Percentiles rank a stretch among this genome's conserved stretches.
Evolutionary conservation across 2,329 filamentous ascomycete genomes (phyloP).

Genomic region (Fonsecaea pedrosoi): DNA sequence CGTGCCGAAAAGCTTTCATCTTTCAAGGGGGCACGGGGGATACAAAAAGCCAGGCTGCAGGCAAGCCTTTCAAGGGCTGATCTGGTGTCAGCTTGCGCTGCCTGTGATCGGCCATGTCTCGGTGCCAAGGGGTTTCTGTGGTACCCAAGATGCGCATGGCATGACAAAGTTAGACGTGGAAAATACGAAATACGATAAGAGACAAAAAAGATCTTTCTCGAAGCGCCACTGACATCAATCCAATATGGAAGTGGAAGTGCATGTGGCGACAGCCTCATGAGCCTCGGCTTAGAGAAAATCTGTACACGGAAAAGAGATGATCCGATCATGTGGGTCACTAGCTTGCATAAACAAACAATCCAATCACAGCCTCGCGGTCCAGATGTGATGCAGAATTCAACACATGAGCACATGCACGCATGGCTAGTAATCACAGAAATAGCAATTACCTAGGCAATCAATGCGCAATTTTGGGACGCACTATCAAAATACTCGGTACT

Average conservation of each 20-base stretch:
- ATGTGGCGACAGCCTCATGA: slow-evolving; percentile 20
- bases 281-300: slow-evolving; percentile 24
- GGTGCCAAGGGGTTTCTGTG: background rate
- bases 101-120: background rate
- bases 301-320: background rate
- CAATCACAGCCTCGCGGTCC: slow-evolving; percentile 7
- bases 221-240: background rate
- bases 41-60: background rate
- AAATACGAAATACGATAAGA: background rate
- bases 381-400: background rate
- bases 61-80: background rate
- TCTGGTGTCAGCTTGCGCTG: background rate
- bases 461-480: background rate
- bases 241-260: too few relatives aligned
- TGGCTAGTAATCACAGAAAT: background rate
- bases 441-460: background rate
- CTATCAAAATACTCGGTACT: background rate
- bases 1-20: background rate
- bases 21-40: background rate
- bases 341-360: too few relatives aligned
- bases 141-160: background rate
- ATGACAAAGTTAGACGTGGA: background rate
- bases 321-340: background rate
- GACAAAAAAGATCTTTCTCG: background rate
- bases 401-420: background rate